A percentile compares a stretch with the other conserved stretches of the same genome.
phyloP scores from a whole-genome alignment of 148 eudicot species.

The Euryodendron excelsum region DNA sequence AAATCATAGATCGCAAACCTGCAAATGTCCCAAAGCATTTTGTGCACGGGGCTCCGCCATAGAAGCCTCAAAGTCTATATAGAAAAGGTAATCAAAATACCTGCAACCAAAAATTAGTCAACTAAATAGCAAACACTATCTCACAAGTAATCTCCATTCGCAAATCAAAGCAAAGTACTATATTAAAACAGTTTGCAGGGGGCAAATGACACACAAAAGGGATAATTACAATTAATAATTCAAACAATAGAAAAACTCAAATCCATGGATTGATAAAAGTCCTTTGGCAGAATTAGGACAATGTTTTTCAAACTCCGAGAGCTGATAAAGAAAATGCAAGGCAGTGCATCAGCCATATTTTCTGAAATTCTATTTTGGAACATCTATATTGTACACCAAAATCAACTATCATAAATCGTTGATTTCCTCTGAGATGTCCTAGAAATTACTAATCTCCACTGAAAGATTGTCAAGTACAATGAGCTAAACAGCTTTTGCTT shows the following conservation, averaged over 20 bases:
- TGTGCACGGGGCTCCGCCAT: slow-evolving; percentile 96
- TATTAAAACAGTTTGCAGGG: not conserved
- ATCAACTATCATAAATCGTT: not conserved
- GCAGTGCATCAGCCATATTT: not conserved
- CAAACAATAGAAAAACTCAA: too few relatives aligned
- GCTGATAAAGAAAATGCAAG: not conserved
- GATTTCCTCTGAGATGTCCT: not conserved
- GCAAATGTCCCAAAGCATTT: slow-evolving; percentile 78
- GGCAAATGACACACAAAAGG: not conserved
- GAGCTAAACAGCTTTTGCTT: not conserved
- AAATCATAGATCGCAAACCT: slow-evolving; percentile 47
- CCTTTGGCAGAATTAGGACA: not conserved
- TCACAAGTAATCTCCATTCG: not conserved
- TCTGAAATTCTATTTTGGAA: not conserved
- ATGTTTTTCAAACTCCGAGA: not conserved
- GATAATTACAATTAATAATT: not conserved
- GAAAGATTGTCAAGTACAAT: not conserved
- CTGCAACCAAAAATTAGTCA: slow-evolving; percentile 27
- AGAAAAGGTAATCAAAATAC: slow-evolving; percentile 71
- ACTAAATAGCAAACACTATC: not conserved
- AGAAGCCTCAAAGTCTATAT: slow-evolving; percentile 89
- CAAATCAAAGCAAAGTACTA: not conserved
- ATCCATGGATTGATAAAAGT: not conserved
- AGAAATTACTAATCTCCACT: not conserved
- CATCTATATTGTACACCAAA: not conserved